Evolutionary conservation across 2,329 filamentous ascomycete genomes (phyloP).

Genomic region (Colletotrichum melonis): DNA sequence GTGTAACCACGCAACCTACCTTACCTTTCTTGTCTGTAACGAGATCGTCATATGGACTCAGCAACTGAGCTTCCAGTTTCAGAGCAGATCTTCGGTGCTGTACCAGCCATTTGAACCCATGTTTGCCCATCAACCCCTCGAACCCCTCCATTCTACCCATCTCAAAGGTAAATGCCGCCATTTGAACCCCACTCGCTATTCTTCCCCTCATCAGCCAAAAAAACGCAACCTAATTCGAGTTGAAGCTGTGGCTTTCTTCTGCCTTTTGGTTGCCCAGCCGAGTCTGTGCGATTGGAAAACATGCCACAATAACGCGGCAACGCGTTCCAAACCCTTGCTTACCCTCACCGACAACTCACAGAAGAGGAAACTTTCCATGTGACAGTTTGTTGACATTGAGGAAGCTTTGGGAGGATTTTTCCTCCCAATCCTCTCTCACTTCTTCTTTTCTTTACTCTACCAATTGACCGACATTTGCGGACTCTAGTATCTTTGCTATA

Average conservation of each 20-base stretch:
- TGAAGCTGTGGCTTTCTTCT: conserved; percentile 24
- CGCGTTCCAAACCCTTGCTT: conserved; percentile 28
- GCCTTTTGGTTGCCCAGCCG: conserved; percentile 5
- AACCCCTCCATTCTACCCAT: conserved; percentile 15
- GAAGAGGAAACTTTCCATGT: conserved; percentile 20
- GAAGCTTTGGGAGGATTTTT: neutral
- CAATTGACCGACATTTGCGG: neutral
- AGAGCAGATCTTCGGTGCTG: conserved; percentile 17
- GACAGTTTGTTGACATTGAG: conserved; percentile 8
- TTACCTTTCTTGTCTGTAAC: neutral
- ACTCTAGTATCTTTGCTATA: too few species aligned
- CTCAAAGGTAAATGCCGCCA: neutral
- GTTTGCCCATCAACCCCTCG: conserved; percentile 2
- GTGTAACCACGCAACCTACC: neutral
- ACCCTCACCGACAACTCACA: conserved; percentile 30
- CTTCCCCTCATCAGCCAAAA: conserved; percentile 1
- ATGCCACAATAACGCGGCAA: conserved; percentile 26
- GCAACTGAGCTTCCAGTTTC: conserved; percentile 4
- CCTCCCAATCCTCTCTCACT: neutral
- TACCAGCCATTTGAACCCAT: conserved; percentile 13
- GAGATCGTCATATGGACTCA: neutral
- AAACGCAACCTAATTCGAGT: conserved; percentile 22
- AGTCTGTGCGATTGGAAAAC: conserved; percentile 31
- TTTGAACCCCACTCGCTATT: conserved; percentile 8
- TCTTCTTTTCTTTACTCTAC: neutral